Evolutionary conservation across 1,284 basidiomycete species (phyloP), one percentile per base, ranked within the genome.

Genomic region (Xerocomus minutiporus): DNA sequence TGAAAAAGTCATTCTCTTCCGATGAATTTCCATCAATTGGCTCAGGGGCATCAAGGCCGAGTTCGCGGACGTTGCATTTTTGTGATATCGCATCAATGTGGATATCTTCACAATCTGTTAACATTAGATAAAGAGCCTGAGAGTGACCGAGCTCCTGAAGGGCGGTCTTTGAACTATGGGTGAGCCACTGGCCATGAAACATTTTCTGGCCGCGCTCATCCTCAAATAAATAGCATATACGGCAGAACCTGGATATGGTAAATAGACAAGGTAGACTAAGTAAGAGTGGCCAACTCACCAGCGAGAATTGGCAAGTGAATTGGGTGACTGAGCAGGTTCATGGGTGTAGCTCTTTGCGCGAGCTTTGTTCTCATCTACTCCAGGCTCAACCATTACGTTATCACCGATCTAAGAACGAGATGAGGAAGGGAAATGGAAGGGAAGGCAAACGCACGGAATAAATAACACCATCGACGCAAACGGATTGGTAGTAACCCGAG

Each of bases 101-200:
- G 32, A 73, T 75, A 56, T 82, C 72, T 48, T 78, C 78, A 58
- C 85, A 88, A 25, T 73, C 69, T 12, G 63, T 63, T 35, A 79
- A 69, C 48, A 81, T 71, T 15, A 79, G 71, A 59, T 76, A 86
- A 1, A 88, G 68, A 0, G 74, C 73, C 46, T 77, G 76, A 1
- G 84, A 74, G 55, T 87, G 83, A 0, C 83, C 78, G 0, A 77
- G 75, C 58, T 88, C 82, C 58, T 84, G 82, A 1, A 87, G 71
- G 6, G 83, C 62, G 0, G 82, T 86, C 59, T 82, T 79, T 5
- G 80, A 82, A 3, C 82, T 82, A 68, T 85, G 85, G 26, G 74
- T 70, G 53, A 80, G 74, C 85, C 86, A 88, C 51, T 83, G 80
- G 0, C 73, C 81, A 65, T 88, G 85, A 53, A 84, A 82, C 64